phyloP scores from a whole-genome alignment of 805 yeast species.

The Nakazawaea anatomiae region DNA sequence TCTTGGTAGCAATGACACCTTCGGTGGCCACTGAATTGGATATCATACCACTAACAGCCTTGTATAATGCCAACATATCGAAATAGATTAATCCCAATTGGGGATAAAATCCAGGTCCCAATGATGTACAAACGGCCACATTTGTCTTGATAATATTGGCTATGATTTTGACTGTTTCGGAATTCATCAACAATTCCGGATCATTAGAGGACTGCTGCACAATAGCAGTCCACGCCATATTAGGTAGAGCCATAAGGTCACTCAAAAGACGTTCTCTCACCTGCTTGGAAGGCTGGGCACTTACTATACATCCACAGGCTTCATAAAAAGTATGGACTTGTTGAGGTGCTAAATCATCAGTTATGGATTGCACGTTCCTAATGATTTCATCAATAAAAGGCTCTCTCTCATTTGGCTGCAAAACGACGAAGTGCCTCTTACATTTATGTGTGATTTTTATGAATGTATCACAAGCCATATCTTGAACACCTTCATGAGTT shows the following conservation, averaged over 20 bases:
- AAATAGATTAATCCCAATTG: slow-evolving; percentile 84
- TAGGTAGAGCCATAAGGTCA: slow-evolving; percentile 87
- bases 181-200: slow-evolving; percentile 68
- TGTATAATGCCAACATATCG: slow-evolving; percentile 85
- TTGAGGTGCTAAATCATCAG: slow-evolving; percentile 92
- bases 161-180: slow-evolving; percentile 84
- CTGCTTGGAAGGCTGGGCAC: slow-evolving; percentile 72
- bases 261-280: slow-evolving; percentile 65
- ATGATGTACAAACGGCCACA: slow-evolving; percentile 88
- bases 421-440: slow-evolving; percentile 88
- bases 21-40: slow-evolving; percentile 72
- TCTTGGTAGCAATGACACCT: slow-evolving; percentile 87
- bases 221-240: slow-evolving; percentile 90
- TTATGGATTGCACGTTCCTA: slow-evolving; percentile 72
- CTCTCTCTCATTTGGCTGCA: slow-evolving; percentile 77
- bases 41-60: slow-evolving; percentile 83
- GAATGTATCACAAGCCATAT: slow-evolving; percentile 99
- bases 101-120: slow-evolving; percentile 86
- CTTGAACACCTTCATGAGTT: slow-evolving; percentile 99
- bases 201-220: slow-evolving; percentile 80
- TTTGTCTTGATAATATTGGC: slow-evolving; percentile 94
- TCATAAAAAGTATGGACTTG: slow-evolving; percentile 97
- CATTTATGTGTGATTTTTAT: slow-evolving; percentile 94
- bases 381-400: slow-evolving; percentile 92
- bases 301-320: slow-evolving; percentile 91